Evolutionary conservation across 768 basidiomycete genomes (phyloP).

Genomic region (Lentinula lateritia): DNA sequence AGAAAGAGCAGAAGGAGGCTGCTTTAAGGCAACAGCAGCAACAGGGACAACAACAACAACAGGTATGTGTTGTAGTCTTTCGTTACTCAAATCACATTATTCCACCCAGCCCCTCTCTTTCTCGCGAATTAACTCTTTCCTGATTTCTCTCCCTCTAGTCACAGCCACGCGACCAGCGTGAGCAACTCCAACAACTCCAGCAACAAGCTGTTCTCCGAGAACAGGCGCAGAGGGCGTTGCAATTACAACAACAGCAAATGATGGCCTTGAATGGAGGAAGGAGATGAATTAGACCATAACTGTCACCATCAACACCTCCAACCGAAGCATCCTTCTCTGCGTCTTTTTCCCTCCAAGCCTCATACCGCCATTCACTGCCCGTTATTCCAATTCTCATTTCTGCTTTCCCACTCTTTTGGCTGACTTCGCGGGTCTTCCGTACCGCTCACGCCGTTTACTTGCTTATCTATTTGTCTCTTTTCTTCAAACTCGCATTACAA

Average conservation of each 20-base stretch:
- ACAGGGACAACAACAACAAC: constrained; percentile 20
- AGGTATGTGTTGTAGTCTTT: constrained; percentile 5
- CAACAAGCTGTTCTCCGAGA: not conserved
- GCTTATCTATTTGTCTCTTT: not conserved
- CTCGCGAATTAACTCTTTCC: not conserved
- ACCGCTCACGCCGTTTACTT: not conserved
- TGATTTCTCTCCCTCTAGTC: not conserved
- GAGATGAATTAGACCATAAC: not conserved
- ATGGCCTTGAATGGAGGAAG: constrained; percentile 10
- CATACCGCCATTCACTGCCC: too few relatives aligned
- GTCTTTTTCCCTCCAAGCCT: too few relatives aligned
- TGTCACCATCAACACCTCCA: not conserved
- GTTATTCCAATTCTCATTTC: too few relatives aligned
- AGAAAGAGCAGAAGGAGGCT: constrained; percentile 14
- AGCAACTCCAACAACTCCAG: constrained; percentile 10
- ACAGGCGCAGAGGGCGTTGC: constrained; percentile 6
- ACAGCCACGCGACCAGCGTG: constrained; percentile 11
- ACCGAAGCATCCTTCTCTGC: not conserved
- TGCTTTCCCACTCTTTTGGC: not conserved
- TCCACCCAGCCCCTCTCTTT: not conserved
- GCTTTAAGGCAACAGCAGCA: constrained; percentile 14
- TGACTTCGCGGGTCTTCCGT: not conserved
- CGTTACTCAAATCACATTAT: not conserved
- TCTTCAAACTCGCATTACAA: not conserved
- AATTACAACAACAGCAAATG: constrained; percentile 19